Evolutionary conservation across 371 early-diverging fungal species (phyloP), one percentile per base, ranked within the genome.

Genomic region (Chytridiales sp.): DNA sequence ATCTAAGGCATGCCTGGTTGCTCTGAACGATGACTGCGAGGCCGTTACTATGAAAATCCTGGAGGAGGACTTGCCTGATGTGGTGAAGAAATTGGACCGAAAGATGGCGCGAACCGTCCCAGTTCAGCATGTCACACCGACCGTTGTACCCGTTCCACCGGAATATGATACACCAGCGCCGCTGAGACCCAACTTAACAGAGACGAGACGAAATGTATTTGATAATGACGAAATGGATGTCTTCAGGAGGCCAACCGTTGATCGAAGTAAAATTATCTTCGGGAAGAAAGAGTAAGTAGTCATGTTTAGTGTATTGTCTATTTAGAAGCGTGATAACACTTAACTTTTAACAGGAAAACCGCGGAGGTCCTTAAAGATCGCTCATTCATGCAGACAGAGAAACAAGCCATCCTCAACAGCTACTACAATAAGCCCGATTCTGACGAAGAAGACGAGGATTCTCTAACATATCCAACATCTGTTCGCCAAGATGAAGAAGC

Each of bases 161-260:
- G 27, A 29, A 8, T 29, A 41, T 11, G n/a, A 43, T 4, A 61
- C 87, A 1, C 73, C 94, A 24, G 64, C 77, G 3, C 64, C 61
- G 11, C 85, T n/a, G n/a, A n/a, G n/a, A n/a, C n/a, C n/a, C n/a
- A n/a, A n/a, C n/a, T n/a, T n/a, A n/a, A n/a, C n/a, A n/a, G n/a
- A n/a, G n/a, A n/a, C n/a, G n/a, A n/a, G 94, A 26, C 78, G 78
- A 29, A 95, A 95, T 56, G 79, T 94, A 15, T 93, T 90, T 69
- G 94, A 95, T 64, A 88, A 90, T 53, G 95, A 95, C 67, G 91
- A 90, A 56, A 93, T 93, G 75, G 95, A 95, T 66, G 78, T 94
- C 11, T 91, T 94, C 72, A 69, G 79, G 15, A 30, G 47, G 19
- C 79, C 78, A 31, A 66, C 65, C 0, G 70, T 91, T 13, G 88